A percentile compares a stretch with the other conserved stretches of the same genome.
Conservation (phyloP, 139 green algal genomes). For the Asterochloris sp. region DNA sequence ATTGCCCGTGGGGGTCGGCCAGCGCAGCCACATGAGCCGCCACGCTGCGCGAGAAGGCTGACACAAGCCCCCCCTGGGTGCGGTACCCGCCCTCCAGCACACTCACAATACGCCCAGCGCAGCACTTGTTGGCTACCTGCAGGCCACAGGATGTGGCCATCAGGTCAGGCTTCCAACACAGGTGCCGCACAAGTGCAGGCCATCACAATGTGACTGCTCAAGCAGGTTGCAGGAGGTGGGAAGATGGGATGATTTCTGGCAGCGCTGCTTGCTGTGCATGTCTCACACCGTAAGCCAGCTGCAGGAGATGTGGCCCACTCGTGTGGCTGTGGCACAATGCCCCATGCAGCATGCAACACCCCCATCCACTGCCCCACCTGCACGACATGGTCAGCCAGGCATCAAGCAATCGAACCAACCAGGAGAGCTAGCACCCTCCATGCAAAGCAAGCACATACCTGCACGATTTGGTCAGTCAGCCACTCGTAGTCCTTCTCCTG, state of each 20-base stretch:
- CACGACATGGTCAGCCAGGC: too few species aligned
- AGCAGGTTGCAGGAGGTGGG: too few species aligned
- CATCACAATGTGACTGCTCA: too few species aligned
- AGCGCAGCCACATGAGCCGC: conserved; percentile 82
- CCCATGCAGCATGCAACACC: too few species aligned
- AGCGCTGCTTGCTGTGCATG: too few species aligned
- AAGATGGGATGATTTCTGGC: too few species aligned
- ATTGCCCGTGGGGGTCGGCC: background rate
- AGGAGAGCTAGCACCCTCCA: background rate
- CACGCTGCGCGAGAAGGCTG: conserved; percentile 80
- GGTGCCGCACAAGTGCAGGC: too few species aligned
- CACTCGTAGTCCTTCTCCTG: conserved; percentile 87
- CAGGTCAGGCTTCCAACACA: background rate
- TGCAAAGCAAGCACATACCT: conserved; percentile 29
- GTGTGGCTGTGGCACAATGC: too few species aligned
- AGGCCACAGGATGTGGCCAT: background rate
- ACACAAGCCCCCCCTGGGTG: conserved; percentile 72
- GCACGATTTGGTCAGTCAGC: conserved; percentile 81
- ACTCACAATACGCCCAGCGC: conserved; percentile 75
- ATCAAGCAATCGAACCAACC: background rate
- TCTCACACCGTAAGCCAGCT: too few species aligned
- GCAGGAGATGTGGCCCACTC: too few species aligned
- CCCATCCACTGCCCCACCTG: too few species aligned
- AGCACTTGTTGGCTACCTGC: conserved; percentile 57
- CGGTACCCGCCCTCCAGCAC: conserved; percentile 92